Evolutionary conservation across 768 basidiomycete species (phyloP).

Genomic region (Scleroderma citrinum): DNA sequence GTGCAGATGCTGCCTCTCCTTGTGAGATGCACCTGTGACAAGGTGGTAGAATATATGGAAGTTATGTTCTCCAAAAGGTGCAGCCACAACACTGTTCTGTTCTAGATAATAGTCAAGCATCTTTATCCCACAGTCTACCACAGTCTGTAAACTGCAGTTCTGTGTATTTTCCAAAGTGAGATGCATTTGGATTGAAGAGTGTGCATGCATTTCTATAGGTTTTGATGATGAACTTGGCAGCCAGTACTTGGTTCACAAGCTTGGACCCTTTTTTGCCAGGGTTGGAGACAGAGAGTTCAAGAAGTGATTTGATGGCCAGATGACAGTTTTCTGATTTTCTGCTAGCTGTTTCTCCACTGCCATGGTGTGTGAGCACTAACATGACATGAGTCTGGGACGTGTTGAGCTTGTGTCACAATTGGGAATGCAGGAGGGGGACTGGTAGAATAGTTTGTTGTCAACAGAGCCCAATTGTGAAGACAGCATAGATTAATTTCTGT

Average conservation of each 20-base stretch:
- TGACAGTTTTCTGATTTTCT: conserved; percentile 91
- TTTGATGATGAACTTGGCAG: conserved; percentile 93
- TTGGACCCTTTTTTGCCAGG: conserved; percentile 94
- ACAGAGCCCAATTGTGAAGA: too few relatives aligned
- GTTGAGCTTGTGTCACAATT: too few relatives aligned
- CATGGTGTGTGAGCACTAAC: too few relatives aligned
- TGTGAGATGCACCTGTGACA: conserved; percentile 80
- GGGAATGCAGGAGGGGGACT: too few relatives aligned
- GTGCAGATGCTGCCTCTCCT: conserved; percentile 86
- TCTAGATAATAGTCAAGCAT: conserved; percentile 97
- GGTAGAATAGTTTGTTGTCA: too few relatives aligned
- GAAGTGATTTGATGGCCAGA: conserved; percentile 84
- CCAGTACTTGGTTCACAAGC: conserved; percentile 79
- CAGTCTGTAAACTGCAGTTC: conserved; percentile 95
- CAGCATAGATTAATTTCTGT: too few relatives aligned
- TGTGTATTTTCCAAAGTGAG: conserved; percentile 96
- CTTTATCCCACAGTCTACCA: conserved; percentile 86
- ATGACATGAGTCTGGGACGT: too few relatives aligned
- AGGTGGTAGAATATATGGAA: conserved; percentile 99
- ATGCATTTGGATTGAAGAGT: conserved; percentile 90
- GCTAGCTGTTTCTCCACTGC: conserved; percentile 85
- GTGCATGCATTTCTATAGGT: conserved; percentile 91
- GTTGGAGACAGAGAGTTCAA: conserved; percentile 82
- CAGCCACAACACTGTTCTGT: conserved; percentile 78
- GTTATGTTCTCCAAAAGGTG: conserved; percentile 89